Conservation (phyloP, 768 basidiomycete species). For the Heimioporus sp. region DNA sequence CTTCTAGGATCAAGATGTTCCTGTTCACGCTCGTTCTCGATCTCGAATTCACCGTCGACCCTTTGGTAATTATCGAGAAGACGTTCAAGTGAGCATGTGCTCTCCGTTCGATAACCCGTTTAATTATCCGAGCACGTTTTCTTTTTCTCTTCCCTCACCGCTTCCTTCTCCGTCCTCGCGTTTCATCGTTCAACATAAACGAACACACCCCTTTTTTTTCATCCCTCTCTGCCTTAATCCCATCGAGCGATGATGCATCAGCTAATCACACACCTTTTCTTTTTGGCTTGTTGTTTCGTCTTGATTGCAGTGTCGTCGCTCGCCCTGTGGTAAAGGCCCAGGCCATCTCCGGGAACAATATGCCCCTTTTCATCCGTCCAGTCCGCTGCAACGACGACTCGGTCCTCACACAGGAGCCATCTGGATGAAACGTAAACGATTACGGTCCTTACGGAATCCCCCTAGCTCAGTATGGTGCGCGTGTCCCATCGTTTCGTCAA, state of each 20-base stretch:
- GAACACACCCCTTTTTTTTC: not conserved
- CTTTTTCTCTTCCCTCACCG: not conserved
- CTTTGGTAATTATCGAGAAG: conserved; percentile 57
- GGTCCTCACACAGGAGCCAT: conserved; percentile 6
- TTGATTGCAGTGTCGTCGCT: conserved; percentile 44
- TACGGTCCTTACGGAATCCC: conserved; percentile 8
- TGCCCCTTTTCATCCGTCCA: conserved; percentile 52
- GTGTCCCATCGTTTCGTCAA: conserved; percentile 20
- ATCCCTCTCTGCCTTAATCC: conserved; percentile 4
- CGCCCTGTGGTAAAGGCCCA: conserved; percentile 57
- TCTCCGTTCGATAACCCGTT: conserved; percentile 13
- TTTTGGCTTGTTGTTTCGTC: too few relatives aligned
- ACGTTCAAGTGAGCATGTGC: conserved; percentile 51
- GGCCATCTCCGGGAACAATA: conserved; percentile 54
- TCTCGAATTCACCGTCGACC: conserved; percentile 52
- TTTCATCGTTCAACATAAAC: conserved; percentile 15
- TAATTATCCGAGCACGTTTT: conserved; percentile 19
- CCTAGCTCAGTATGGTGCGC: conserved; percentile 9
- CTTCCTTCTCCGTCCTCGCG: conserved; percentile 15
- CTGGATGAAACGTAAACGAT: conserved; percentile 17
- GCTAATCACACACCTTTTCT: conserved; percentile 13
- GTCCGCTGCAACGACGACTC: conserved; percentile 13
- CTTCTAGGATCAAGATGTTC: conserved; percentile 58
- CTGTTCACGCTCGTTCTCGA: conserved; percentile 57
- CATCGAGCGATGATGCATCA: conserved; percentile 10